Percentiles rank a stretch among this genome's conserved stretches.
Evolutionary conservation across 2,329 filamentous ascomycete species (phyloP).

Genomic region (Pyrenochaeta sp.): DNA sequence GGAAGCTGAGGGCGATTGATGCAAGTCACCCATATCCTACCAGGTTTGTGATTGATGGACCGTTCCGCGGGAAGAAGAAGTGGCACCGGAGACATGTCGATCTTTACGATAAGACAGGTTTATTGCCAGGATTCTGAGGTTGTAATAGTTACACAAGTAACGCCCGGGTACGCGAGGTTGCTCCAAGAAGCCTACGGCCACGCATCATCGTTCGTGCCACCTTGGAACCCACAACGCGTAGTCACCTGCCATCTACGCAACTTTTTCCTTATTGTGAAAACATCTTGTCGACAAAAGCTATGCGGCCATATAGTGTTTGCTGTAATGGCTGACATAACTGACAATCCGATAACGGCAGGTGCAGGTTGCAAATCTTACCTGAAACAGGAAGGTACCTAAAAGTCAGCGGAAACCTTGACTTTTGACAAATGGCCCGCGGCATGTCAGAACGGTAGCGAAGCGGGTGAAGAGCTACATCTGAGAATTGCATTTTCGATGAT

Average conservation of each 20-base stretch:
- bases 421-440: slow-evolving; percentile 17
- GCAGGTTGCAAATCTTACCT: slow-evolving; percentile 11
- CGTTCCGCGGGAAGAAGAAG: slow-evolving; percentile 16
- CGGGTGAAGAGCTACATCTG: slow-evolving; percentile 26
- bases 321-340: background rate
- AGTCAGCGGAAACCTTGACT: background rate
- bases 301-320: no score
- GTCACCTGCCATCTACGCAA: no score
- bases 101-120: slow-evolving; percentile 25
- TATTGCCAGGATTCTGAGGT: background rate
- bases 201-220: no score
- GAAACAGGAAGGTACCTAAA: slow-evolving; percentile 30
- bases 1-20: slow-evolving; percentile 11
- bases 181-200: no score
- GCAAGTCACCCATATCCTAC: slow-evolving; percentile 20
- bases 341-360: slow-evolving; percentile 4
- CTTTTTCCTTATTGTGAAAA: no score
- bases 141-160: background rate
- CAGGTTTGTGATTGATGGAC: slow-evolving; percentile 7
- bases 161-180: background rate
- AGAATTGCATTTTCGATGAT: slow-evolving; percentile 26
- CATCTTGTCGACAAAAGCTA: no score
- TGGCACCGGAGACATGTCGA: slow-evolving; percentile 16
- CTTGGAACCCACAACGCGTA: no score
- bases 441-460: slow-evolving; percentile 4